Conservation (phyloP, 208 protist species). For the Acanthamoeba lenticulata region DNA sequence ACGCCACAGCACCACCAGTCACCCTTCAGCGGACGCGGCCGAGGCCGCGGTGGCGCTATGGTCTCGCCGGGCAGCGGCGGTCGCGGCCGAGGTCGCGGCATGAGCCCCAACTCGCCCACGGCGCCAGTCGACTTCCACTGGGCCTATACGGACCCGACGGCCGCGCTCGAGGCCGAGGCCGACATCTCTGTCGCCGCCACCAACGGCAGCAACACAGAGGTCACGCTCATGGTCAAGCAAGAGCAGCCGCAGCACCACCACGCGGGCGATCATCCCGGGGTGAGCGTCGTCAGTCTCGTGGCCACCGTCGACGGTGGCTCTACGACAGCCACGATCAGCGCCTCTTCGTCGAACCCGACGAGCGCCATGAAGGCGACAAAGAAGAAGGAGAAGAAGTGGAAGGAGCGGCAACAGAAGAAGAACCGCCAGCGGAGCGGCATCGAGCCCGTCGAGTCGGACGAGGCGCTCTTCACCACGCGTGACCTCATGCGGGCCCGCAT, state of each 20-base stretch:
- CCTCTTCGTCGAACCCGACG: neutral
- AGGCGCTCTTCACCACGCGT: neutral
- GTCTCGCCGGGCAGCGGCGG: neutral
- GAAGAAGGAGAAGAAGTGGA: neutral
- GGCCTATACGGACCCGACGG: neutral
- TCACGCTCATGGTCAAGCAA: neutral
- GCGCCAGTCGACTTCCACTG: conserved; percentile 24
- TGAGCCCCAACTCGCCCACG: neutral
- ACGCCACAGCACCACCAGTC: neutral
- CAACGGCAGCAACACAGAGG: neutral
- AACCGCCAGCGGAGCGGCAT: neutral
- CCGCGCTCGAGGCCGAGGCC: neutral
- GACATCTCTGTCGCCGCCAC: neutral
- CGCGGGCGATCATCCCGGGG: neutral
- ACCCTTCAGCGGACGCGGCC: neutral
- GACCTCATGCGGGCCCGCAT: neutral
- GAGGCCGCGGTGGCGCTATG: neutral
- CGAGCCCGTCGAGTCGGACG: neutral
- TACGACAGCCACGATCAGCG: neutral
- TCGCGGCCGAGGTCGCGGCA: neutral
- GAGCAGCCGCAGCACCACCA: neutral
- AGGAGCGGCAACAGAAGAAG: neutral
- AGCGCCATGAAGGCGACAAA: neutral
- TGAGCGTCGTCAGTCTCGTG: too few species aligned
- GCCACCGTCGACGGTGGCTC: too few species aligned